Evolutionary conservation across 768 basidiomycete genomes (phyloP), one percentile per base, ranked within the genome.

Genomic region (Phylloporus sp.): DNA sequence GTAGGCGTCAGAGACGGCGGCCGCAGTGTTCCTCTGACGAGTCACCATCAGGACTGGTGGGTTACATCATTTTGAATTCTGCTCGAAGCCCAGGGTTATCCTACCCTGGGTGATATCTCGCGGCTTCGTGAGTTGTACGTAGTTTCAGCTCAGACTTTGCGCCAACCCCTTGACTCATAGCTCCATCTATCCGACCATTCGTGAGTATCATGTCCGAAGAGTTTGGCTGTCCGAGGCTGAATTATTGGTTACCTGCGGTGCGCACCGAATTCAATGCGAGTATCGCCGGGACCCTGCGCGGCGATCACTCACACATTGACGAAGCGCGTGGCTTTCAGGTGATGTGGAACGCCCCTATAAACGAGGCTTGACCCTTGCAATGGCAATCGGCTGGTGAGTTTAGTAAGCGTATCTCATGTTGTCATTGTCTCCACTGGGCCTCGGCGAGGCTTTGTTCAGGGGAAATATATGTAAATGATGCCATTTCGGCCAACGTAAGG

Each of bases 261-360:
- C 13, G 23, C 45, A 77, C 76, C 76, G 27, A 78, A 77, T 56
- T 78, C 79, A 20, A 77, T 81, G 80, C 81, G 61, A 65, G 75
- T 63, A 4, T 26, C 39, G 32, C 29, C 18, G 10, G 18, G 32
- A 2, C 6, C 23, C 63, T 58, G 22, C 11, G 55, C 45, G 54
- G 59, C 47, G 13, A 27, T 34, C 16, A 16, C 34, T 26, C 12
- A 52, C 27, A 26, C 26, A 11, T 43, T 18, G 65, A 56, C 51
- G 41, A 41, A 81, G 84, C 5, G 82, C 86, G 27, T 90, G 86
- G 86, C 78, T 86, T 16, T 81, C 82, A 16, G 77, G 82, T 47
- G 88, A 87, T 52, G 75, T 82, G 35, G 88, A 89, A 62, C 86
- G 88, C 0, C 75, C 83, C 4, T 88, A 86, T 63, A 88, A 88